Conservation (phyloP, 257 asterid genomes). For the Eustoma russellianum region DNA sequence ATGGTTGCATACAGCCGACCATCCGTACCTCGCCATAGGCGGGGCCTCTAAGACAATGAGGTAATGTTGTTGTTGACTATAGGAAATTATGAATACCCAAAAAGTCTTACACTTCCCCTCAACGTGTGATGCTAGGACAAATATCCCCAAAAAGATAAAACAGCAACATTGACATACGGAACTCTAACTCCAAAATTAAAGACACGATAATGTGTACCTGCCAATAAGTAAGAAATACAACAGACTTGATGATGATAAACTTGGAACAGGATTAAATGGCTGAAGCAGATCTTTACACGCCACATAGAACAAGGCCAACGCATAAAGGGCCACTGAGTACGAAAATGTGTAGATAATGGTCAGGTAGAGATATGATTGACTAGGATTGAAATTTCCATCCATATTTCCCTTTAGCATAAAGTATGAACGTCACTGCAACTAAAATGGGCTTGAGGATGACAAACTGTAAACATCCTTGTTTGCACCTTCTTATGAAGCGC, state of each 20-base stretch:
- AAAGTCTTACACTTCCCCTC: too few relatives aligned
- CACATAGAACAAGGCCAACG: slow-evolving; percentile 82
- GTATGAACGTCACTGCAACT: slow-evolving; percentile 64
- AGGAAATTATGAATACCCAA: too few relatives aligned
- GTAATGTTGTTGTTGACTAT: too few relatives aligned
- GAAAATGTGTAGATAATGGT: slow-evolving; percentile 90
- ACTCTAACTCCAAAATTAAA: background rate
- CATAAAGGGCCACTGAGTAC: slow-evolving; percentile 87
- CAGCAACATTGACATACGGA: too few relatives aligned
- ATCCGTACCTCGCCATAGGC: too few relatives aligned
- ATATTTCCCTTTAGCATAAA: slow-evolving; percentile 83
- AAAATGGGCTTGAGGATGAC: slow-evolving; percentile 92
- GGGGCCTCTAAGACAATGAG: too few relatives aligned
- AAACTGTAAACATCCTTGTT: slow-evolving; percentile 96
- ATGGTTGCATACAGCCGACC: too few relatives aligned
- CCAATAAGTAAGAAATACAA: slow-evolving; percentile 95
- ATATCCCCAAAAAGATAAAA: too few relatives aligned
- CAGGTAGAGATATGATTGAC: slow-evolving; percentile 86
- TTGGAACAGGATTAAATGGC: slow-evolving; percentile 97
- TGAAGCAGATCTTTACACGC: slow-evolving; percentile 93
- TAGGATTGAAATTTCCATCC: slow-evolving; percentile 86
- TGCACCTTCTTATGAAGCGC: slow-evolving; percentile 95
- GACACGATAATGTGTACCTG: slow-evolving; percentile 44
- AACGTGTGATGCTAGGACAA: too few relatives aligned
- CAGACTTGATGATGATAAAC: slow-evolving; percentile 89